Evolutionary conservation across 2,329 filamentous ascomycete species (phyloP), one percentile per base, ranked within the genome.

Genomic region (Pseudogymnoascus sp.): DNA sequence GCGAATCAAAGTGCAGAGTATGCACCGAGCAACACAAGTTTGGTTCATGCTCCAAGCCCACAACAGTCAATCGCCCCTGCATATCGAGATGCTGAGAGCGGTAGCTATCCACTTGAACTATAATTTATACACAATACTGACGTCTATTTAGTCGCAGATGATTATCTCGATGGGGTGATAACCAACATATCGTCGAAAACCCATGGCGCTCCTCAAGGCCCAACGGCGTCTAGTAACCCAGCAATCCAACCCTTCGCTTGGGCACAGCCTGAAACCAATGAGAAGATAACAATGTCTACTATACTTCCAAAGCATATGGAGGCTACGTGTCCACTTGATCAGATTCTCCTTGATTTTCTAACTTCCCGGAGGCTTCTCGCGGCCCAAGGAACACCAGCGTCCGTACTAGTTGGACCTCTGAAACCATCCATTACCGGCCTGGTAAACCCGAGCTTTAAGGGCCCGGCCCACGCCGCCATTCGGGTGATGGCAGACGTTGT

Each of bases 401-500:
- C 38, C 10, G 21, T 26, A 33, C 11, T 62, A 53, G n/a, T 62
- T 26, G 60, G 37, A 37, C 42, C 60, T 53, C 60, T 29, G 29
- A 53, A 50, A n/a, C 60, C 60, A 7, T 50, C 60, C 2, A 62
- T 62, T 11, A 50, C 60, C 21, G 60, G 60, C 19, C 26, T 62
- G 7, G 31, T 62, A 19, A 33, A 62, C 60, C 26, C 60, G 6
- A 33, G n/a, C 35, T 37, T 56, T 13, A 56, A 61, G 23, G 11
- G 10, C 26, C 23, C 60, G 23, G 23, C n/a, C 10, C 60, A 50
- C 31, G 19, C 60, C 10, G 29, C 35, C 15, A 62, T 42, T 53
- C 60, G 60, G 37, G 60, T 62, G 10, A 62, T 62, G 60, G 60
- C 50, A 33, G 60, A 56, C 21, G 29, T 62, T 62, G 60, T 62